Conservation (phyloP, 2,329 filamentous ascomycete genomes). For the Xylaria sp. region DNA sequence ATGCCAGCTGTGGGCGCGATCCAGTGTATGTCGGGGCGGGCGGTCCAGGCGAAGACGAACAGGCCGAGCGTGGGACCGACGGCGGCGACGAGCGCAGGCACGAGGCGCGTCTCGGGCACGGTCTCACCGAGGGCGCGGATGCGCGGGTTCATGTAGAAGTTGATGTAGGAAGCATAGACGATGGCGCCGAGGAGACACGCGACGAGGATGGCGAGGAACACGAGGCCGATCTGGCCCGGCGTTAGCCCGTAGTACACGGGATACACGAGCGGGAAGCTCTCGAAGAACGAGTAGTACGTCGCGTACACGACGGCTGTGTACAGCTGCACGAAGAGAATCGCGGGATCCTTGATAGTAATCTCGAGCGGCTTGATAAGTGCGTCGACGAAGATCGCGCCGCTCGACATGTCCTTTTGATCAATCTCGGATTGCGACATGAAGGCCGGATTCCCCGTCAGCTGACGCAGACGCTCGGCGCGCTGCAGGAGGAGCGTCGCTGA, state of each 20-base stretch:
- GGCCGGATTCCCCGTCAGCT: conserved; percentile 65
- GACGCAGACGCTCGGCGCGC: conserved; percentile 57
- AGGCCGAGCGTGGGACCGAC: conserved; percentile 68
- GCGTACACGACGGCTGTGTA: conserved; percentile 72
- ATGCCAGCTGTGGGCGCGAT: conserved; percentile 68
- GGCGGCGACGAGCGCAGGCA: conserved; percentile 64
- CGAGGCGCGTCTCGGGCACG: conserved; percentile 63
- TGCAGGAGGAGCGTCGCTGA: conserved; percentile 68
- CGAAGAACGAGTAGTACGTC: conserved; percentile 73
- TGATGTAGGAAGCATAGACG: conserved; percentile 63
- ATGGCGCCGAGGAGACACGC: conserved; percentile 64
- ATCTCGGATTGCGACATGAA: conserved; percentile 74
- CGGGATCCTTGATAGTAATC: conserved; percentile 70
- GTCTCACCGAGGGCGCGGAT: conserved; percentile 62
- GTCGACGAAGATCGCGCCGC: conserved; percentile 40
- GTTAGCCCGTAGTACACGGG: conserved; percentile 69
- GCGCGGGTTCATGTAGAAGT: conserved; percentile 63
- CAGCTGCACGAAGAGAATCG: conserved; percentile 70
- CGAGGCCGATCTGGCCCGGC: conserved; percentile 66
- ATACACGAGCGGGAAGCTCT: conserved; percentile 74
- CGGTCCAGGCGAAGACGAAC: conserved; percentile 71
- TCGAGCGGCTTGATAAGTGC: conserved; percentile 57
- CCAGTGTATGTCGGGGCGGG: conserved; percentile 63
- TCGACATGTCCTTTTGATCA: conserved; percentile 65
- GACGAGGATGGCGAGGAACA: conserved; percentile 71